These are phyloP conservation scores for Conringia planisiliqua DNA, from an alignment of 345 rosid genomes.

Conservation along the genomic window DNA sequence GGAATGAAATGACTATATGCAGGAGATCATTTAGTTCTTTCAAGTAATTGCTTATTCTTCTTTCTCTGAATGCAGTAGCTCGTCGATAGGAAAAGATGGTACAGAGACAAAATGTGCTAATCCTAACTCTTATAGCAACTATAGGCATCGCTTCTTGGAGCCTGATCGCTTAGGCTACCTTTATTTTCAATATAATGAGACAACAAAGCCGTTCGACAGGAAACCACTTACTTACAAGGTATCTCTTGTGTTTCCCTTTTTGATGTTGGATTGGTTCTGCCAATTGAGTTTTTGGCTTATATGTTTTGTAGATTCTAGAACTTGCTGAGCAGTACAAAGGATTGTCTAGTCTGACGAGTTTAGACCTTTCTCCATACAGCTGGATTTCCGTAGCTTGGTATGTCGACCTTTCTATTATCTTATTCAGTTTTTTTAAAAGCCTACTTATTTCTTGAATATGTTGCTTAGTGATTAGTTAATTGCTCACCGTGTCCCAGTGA, in stretches of 20 bases:
- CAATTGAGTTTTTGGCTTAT: background rate
- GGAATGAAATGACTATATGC: no score
- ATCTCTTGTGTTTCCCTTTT: background rate
- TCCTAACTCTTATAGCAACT: background rate
- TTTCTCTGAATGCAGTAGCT: constrained; percentile 17
- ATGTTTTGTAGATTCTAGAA: background rate
- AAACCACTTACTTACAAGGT: background rate
- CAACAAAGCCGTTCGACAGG: background rate
- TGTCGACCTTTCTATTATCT: background rate
- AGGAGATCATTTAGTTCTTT: background rate
- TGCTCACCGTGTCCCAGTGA: background rate
- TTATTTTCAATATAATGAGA: constrained; percentile 14
- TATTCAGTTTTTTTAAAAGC: constrained; percentile 11
- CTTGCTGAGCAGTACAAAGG: constrained; percentile 15
- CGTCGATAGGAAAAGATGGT: background rate
- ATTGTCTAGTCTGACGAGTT: background rate
- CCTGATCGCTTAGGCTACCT: background rate
- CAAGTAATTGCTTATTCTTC: background rate
- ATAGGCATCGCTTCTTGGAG: background rate
- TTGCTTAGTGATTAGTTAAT: background rate
- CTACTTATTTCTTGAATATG: background rate
- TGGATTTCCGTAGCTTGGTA: constrained; percentile 28
- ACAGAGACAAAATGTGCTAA: background rate
- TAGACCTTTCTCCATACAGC: constrained; percentile 20
- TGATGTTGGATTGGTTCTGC: background rate